Conservation (phyloP, 768 basidiomycete species). For the Pholiota conissans region DNA sequence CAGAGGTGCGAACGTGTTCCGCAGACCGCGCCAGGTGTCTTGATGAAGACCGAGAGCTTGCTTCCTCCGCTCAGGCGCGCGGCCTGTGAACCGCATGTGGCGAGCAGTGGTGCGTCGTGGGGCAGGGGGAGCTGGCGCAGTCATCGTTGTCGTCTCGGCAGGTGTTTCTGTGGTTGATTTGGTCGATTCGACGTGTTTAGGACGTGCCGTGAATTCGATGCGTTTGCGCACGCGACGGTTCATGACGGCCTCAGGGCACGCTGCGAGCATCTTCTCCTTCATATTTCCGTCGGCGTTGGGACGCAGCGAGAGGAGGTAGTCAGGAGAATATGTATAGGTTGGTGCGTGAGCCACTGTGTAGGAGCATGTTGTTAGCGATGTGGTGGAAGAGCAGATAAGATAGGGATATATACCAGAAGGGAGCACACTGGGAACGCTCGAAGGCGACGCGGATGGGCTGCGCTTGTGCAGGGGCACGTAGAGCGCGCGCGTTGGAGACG, state of each 20-base stretch:
- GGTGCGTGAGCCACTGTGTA: background rate
- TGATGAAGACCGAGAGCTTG: background rate
- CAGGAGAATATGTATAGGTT: background rate
- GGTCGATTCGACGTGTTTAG: too few species aligned
- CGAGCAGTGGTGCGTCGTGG: background rate
- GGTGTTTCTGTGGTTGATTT: background rate
- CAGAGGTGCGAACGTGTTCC: background rate
- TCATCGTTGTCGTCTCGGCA: background rate
- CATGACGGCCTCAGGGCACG: background rate
- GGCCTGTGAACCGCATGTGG: background rate
- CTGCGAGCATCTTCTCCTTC: background rate
- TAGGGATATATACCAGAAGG: background rate
- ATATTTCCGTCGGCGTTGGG: background rate
- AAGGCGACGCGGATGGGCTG: background rate
- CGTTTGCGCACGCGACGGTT: background rate
- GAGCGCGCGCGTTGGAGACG: background rate
- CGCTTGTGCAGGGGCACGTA: constrained; percentile 2
- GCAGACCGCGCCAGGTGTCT: background rate
- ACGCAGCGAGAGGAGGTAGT: background rate
- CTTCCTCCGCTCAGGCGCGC: constrained; percentile 1
- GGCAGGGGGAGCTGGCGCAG: background rate
- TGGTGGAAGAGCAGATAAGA: background rate
- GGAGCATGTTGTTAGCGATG: background rate
- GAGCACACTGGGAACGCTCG: background rate
- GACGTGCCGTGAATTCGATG: background rate